Conservation (phyloP, 768 basidiomycete genomes). For the Cytidiella melzeri region DNA sequence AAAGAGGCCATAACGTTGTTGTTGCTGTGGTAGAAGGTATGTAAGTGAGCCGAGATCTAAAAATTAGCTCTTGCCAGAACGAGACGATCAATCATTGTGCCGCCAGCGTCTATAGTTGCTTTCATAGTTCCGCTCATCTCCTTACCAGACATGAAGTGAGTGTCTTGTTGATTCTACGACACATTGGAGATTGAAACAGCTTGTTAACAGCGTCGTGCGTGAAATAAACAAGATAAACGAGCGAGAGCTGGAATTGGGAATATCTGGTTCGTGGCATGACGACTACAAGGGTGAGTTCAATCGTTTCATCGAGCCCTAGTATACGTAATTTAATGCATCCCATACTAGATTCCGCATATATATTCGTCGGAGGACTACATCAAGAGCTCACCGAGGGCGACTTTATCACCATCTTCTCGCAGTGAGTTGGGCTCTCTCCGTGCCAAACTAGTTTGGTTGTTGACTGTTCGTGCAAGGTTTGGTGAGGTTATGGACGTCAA, state of each 20-base stretch:
- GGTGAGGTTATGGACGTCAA: constrained; percentile 97
- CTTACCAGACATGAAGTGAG: constrained; percentile 6
- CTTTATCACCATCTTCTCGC: constrained; percentile 94
- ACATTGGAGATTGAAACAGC: not conserved
- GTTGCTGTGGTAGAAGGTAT: constrained; percentile 8
- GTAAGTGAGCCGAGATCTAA: not conserved
- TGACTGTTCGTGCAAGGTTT: constrained; percentile 75
- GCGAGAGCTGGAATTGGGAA: constrained; percentile 75
- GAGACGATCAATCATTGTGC: not conserved
- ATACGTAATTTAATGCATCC: not conserved
- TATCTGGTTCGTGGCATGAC: constrained; percentile 86
- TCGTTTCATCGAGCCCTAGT: not conserved
- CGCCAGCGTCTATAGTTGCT: not conserved
- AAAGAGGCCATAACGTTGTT: constrained; percentile 63
- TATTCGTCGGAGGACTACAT: constrained; percentile 87
- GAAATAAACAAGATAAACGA: constrained; percentile 95
- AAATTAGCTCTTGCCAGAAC: constrained; percentile 7
- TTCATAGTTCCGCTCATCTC: not conserved
- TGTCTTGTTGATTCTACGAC: not conserved
- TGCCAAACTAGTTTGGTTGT: constrained; percentile 1
- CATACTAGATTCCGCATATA: constrained; percentile 82
- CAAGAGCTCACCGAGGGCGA: constrained; percentile 94
- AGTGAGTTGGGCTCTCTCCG: constrained; percentile 48
- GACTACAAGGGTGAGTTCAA: constrained; percentile 74
- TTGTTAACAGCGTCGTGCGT: constrained; percentile 64